Evolutionary conservation across 164 flowering plant species (phyloP), one percentile per base, ranked within the genome.

Genomic region (Brasenia schreberi): DNA sequence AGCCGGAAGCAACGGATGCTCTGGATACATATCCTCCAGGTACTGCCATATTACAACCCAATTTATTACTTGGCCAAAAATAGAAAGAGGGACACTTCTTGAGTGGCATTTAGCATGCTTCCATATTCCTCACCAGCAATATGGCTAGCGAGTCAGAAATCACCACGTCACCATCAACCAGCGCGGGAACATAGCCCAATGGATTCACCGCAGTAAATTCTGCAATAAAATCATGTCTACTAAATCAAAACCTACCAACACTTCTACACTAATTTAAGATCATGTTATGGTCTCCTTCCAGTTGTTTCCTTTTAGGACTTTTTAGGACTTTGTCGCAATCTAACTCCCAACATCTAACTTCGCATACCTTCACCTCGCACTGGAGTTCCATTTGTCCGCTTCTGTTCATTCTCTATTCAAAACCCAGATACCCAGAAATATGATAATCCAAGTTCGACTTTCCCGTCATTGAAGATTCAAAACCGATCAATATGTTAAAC

Each of bases 101-200:
- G 27, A 23, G 27, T 23, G 27, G 27, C 27, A 23, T 23, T 23
- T 12, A 45, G 53, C 53, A 45, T 9, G n/a, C n/a, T 1, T 9
- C 63, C 27, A n/a, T 11, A 60, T n/a, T 19, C 73, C 79, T 68
- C 19, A 87, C 98, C 89, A 92, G 73, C 68, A 87, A 42, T 64
- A 88, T 93, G 60, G 98, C 98, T 62, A 87, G 79, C 61, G 98
- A 93, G 72, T 93, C 98, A 4, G 87, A 70, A 65, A 93, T 7
- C 7, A 85, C 86, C 12, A 74, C 14, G 61, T 86, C 94, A 5
- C 77, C 97, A 79, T 93, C 98, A 59, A 80, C 87, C 67, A 90
- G 74, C 18, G 71, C 88, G 2, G 98, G 98, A 62, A 92, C 96
- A 67, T 66, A 85, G n/a, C 83, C 76, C 45, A 88, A 71, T 2